These are phyloP conservation scores for Piloderma croceum DNA, from an alignment of 768 basidiomycete genomes.

Conservation along the genomic window DNA sequence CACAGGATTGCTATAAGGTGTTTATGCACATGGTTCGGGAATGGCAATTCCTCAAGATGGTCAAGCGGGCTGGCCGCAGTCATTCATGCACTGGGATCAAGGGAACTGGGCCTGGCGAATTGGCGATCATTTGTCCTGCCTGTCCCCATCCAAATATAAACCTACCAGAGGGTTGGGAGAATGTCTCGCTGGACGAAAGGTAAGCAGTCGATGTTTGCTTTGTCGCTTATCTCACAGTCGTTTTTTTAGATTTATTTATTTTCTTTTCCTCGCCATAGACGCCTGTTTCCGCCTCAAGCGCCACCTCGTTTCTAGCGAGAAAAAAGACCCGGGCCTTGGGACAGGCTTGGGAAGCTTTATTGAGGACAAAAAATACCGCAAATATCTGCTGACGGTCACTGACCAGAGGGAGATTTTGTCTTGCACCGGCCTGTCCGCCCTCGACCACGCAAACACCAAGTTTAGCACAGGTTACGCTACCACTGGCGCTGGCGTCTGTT, in stretches of 20 bases:
- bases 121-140: slow-evolving; percentile 20
- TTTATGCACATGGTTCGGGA: slow-evolving; percentile 13
- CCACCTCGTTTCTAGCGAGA: slow-evolving; percentile 9
- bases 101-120: slow-evolving; percentile 19
- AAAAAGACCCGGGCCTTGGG: slow-evolving; percentile 16
- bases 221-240: not conserved
- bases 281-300: slow-evolving; percentile 25
- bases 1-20: slow-evolving; percentile 11
- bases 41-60: slow-evolving; percentile 18
- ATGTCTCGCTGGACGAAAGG: slow-evolving; percentile 5
- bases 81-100: slow-evolving; percentile 17
- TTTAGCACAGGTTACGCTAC: not conserved
- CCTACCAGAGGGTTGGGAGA: slow-evolving; percentile 16
- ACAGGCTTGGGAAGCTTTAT: slow-evolving; percentile 23
- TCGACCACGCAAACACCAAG: slow-evolving; percentile 6
- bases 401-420: slow-evolving; percentile 17
- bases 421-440: slow-evolving; percentile 8
- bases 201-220: not conserved
- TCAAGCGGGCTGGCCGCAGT: slow-evolving; percentile 22
- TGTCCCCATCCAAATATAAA: slow-evolving; percentile 26
- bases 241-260: slow-evolving; percentile 19
- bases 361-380: slow-evolving; percentile 14
- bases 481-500: slow-evolving; percentile 2
- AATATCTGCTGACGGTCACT: slow-evolving; percentile 8
- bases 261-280: slow-evolving; percentile 20